phyloP scores from a whole-genome alignment of 805 yeast genomes.

The Babjeviella inositovora region DNA sequence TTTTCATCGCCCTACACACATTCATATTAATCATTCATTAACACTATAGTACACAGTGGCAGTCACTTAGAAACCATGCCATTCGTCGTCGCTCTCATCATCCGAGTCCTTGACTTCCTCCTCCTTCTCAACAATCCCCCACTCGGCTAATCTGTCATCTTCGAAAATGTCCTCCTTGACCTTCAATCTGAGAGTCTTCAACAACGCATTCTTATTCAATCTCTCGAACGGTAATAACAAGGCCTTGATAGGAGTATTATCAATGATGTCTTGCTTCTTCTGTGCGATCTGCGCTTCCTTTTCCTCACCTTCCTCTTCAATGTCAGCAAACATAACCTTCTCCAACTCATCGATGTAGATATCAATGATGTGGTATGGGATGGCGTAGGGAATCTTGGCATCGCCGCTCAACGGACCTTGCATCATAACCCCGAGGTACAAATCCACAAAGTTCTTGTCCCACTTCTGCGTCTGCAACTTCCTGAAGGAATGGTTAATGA shows the following conservation, averaged over 20 bases:
- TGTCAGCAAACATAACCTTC: conserved; percentile 33
- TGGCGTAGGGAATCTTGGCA: conserved; percentile 46
- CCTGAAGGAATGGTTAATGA: conserved; percentile 45
- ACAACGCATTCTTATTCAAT: conserved; percentile 27
- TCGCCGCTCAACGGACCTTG: conserved; percentile 41
- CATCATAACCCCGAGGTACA: conserved; percentile 19
- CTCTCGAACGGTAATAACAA: conserved; percentile 47
- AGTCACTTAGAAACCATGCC: too few species aligned
- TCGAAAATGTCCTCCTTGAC: conserved; percentile 49
- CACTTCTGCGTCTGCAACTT: conserved; percentile 38
- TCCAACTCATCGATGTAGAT: conserved; percentile 77
- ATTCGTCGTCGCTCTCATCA: too few species aligned
- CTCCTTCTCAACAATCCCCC: conserved; percentile 33
- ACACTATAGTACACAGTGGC: too few species aligned
- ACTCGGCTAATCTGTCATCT: conserved; percentile 44
- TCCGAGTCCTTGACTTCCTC: too few species aligned
- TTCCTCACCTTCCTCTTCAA: conserved; percentile 27
- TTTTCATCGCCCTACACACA: too few species aligned
- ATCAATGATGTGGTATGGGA: conserved; percentile 77
- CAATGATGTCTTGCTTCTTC: conserved; percentile 15
- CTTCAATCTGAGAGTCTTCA: conserved; percentile 51
- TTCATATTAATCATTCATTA: too few species aligned
- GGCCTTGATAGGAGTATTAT: conserved; percentile 30
- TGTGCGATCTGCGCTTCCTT: conserved; percentile 22
- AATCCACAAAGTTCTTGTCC: conserved; percentile 27